Base-by-base conservation (phyloP, 2,329 filamentous ascomycete species). In the Fusarium chuoi region DNA sequence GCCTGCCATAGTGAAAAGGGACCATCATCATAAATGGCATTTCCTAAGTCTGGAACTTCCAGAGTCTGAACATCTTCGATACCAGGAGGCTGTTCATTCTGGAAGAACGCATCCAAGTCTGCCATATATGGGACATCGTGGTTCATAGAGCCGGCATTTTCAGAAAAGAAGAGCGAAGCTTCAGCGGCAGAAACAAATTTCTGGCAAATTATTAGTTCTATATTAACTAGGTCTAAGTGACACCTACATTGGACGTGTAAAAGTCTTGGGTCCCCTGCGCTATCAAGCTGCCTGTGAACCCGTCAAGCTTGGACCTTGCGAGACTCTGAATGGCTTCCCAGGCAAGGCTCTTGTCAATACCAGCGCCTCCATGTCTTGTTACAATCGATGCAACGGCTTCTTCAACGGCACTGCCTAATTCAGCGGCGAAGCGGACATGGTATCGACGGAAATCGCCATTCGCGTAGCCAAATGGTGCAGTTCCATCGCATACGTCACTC, bases 161-260 rank as follows among this genome's bases (percentile, higher is more conserved):
- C 17, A 14, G 14, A 2, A 3, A 7, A 20, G 20, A 46, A 4
- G 4, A 46, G 17, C 18, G 38, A 33, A 22, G 3, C 2, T 46
- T 15, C 39, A 35, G 17, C 2, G 5, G 7, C 10, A 26, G 28
- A 24, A 22, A 35, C 11, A 26, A 24, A 18, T 9, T 18, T 8
- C 54, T 57, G 13, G 6, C 6, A 15, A 35, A 8, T 5, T 2
- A 4, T 51, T 24, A 51, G 30, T 24, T 15, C 2, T 24, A 10
- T 20, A 7, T 24, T 14, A 15, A 51, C 0, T 35, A 24, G 0
- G 20, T 15, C 3, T 24, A 24, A 17, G 1, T 24, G 38, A 8
- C 3, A 15, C 52, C 13, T 24, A 26, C 54, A 24, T 20, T 17
- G 10, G 54, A 12, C 22, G 9, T 6, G 17, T n/a, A 14, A 13